Evolutionary conservation across 129 eudicot species (phyloP).

Genomic region (Tagetes erecta): DNA sequence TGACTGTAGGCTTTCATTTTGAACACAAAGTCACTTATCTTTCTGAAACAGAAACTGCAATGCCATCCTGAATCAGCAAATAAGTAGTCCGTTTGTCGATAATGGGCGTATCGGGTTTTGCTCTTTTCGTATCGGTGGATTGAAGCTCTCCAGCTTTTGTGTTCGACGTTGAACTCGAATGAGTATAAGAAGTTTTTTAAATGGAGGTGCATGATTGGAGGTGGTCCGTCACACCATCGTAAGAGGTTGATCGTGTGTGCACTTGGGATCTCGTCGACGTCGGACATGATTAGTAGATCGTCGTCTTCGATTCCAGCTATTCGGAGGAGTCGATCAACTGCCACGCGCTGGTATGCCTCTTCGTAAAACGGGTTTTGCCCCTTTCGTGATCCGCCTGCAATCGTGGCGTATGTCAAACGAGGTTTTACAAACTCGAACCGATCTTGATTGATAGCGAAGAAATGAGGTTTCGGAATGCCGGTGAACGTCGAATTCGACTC

Average conservation of each 20-base stretch:
- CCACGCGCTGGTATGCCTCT: conserved; percentile 63
- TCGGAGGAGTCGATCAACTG: conserved; percentile 51
- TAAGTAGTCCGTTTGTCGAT: conserved; percentile 49
- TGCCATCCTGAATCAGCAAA: conserved; percentile 71
- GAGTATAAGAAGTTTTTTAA: conserved; percentile 54
- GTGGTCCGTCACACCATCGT: conserved; percentile 60
- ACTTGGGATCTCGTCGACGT: conserved; percentile 58
- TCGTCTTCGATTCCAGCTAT: conserved; percentile 60
- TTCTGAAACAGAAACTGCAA: conserved; percentile 63
- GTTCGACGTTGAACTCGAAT: conserved; percentile 43
- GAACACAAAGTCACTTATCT: conserved; percentile 52
- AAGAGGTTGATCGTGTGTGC: conserved; percentile 55
- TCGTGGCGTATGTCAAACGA: conserved; percentile 53
- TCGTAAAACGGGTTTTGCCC: conserved; percentile 53
- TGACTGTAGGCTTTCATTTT: conserved; percentile 74
- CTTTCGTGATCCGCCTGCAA: conserved; percentile 55
- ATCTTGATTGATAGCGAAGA: conserved; percentile 41
- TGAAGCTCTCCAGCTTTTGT: conserved; percentile 64
- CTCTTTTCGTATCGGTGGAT: conserved; percentile 48
- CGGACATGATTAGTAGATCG: conserved; percentile 54
- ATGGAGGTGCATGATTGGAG: conserved; percentile 49
- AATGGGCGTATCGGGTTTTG: conserved; percentile 55
- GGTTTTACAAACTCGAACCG: conserved; percentile 50
- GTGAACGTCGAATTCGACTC: conserved; percentile 72
- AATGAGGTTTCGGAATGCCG: conserved; percentile 44